A percentile compares a stretch with the other conserved stretches of the same genome.
phyloP scores from a whole-genome alignment of 1,284 basidiomycete genomes.

The Polyporus tsugae region DNA sequence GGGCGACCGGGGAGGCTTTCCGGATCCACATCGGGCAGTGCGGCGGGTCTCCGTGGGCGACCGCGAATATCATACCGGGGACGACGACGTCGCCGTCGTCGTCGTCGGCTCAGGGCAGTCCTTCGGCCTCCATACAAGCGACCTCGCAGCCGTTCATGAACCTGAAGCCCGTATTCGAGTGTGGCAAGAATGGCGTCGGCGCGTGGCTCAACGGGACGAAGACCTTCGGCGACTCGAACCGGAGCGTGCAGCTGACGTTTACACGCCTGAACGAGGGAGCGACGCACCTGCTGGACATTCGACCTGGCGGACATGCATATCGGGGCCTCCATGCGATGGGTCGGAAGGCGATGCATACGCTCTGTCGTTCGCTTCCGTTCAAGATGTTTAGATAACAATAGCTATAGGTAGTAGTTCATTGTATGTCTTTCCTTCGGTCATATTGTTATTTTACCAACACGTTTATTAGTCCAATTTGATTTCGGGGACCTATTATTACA shows the following conservation, averaged over 20 bases:
- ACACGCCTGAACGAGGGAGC: conserved; percentile 14
- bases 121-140: background rate
- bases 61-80: conserved; percentile 6
- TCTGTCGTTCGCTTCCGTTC: background rate
- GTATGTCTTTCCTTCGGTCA: too few relatives aligned
- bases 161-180: background rate
- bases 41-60: conserved; percentile 23
- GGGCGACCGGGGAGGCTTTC: conserved; percentile 15
- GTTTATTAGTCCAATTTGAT: background rate
- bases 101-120: background rate
- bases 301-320: conserved; percentile 20
- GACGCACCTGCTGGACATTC: conserved; percentile 25
- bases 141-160: background rate
- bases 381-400: background rate
- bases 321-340: background rate
- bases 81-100: background rate
- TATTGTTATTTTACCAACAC: background rate
- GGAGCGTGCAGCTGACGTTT: conserved; percentile 30
- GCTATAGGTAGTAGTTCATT: too few relatives aligned
- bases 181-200: background rate
- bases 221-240: conserved; percentile 21
- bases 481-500: too few relatives aligned
- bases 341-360: background rate
- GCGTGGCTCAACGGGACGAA: conserved; percentile 23
- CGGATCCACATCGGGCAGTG: conserved; percentile 25